A percentile compares a stretch with the other conserved stretches of the same genome.
Evolutionary conservation across 495 filamentous ascomycete species (phyloP).

Genomic region (Parathielavia appendiculata): DNA sequence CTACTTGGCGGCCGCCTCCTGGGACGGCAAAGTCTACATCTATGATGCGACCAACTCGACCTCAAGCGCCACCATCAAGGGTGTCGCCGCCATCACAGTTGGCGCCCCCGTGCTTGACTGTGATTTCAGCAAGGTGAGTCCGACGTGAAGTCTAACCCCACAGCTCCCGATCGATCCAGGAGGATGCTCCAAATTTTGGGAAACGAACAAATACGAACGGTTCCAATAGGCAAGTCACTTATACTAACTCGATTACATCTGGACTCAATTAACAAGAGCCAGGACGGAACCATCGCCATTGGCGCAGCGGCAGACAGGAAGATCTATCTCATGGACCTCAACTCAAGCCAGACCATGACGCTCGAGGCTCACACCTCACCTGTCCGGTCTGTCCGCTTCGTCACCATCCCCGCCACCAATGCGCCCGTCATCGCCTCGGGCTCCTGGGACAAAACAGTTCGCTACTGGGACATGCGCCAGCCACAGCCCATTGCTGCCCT

Average conservation of each 20-base stretch:
- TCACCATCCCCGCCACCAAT: conserved; percentile 49
- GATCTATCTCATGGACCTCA: conserved; percentile 68
- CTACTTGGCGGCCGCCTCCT: conserved; percentile 78
- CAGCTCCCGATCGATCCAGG: conserved; percentile 16
- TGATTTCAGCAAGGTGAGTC: conserved; percentile 75
- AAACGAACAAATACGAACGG: conserved; percentile 23
- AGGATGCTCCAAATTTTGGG: not conserved
- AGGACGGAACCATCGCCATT: conserved; percentile 60
- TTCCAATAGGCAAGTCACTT: conserved; percentile 21
- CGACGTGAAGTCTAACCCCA: conserved; percentile 17
- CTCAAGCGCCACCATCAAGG: conserved; percentile 50
- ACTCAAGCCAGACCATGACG: conserved; percentile 50
- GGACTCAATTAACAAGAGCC: conserved; percentile 3
- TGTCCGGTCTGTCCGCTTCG: conserved; percentile 67
- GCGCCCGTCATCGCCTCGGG: conserved; percentile 69
- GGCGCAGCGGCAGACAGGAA: conserved; percentile 73
- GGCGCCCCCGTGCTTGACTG: conserved; percentile 72
- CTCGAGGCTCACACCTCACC: conserved; percentile 70
- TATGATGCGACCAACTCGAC: conserved; percentile 75
- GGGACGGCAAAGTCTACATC: conserved; percentile 92
- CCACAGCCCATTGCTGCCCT: conserved; percentile 57
- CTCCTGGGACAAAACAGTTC: conserved; percentile 86
- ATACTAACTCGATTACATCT: not conserved
- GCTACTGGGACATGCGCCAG: conserved; percentile 81
- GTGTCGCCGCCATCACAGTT: conserved; percentile 72